phyloP scores from a whole-genome alignment of 305 asterid genomes.

The Galium porrigens region DNA sequence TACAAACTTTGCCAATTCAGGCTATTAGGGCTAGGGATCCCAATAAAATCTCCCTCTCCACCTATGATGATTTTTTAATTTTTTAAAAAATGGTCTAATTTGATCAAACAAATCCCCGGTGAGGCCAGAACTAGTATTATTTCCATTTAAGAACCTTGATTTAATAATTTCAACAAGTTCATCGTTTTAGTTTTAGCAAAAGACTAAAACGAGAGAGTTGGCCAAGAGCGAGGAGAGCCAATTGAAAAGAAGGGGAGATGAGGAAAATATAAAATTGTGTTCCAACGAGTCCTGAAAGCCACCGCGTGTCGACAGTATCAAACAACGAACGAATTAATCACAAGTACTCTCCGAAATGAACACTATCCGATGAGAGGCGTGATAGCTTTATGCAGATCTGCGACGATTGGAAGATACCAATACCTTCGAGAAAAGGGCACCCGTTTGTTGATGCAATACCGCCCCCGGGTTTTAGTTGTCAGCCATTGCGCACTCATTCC shows the following conservation, averaged over 20 bases:
- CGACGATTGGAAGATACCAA: slow-evolving; percentile 14
- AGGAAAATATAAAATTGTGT: neutral
- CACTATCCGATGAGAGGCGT: slow-evolving; percentile 3
- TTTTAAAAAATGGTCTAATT: no score
- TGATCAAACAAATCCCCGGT: no score
- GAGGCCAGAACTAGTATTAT: no score
- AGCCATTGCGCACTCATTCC: slow-evolving; percentile 8
- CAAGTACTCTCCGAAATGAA: neutral
- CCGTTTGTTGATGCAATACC: slow-evolving; percentile 8
- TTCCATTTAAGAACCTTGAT: neutral
- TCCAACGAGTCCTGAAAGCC: slow-evolving; percentile 10
- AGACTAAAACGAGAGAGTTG: neutral
- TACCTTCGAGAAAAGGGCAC: slow-evolving; percentile 14
- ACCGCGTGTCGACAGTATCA: slow-evolving; percentile 16
- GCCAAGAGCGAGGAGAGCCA: slow-evolving; percentile 1
- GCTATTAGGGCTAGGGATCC: no score
- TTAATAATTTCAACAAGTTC: neutral
- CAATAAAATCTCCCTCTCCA: no score
- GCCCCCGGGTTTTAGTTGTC: slow-evolving; percentile 2
- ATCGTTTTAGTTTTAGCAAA: neutral
- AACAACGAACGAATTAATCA: neutral
- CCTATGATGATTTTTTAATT: no score
- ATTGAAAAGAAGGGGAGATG: slow-evolving; percentile 2
- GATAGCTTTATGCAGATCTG: slow-evolving; percentile 17
- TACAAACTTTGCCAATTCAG: no score